Percentiles rank a stretch among this genome's conserved stretches.
phyloP scores from a whole-genome alignment of 1,284 basidiomycete species.

The Meira miltonrushii region DNA sequence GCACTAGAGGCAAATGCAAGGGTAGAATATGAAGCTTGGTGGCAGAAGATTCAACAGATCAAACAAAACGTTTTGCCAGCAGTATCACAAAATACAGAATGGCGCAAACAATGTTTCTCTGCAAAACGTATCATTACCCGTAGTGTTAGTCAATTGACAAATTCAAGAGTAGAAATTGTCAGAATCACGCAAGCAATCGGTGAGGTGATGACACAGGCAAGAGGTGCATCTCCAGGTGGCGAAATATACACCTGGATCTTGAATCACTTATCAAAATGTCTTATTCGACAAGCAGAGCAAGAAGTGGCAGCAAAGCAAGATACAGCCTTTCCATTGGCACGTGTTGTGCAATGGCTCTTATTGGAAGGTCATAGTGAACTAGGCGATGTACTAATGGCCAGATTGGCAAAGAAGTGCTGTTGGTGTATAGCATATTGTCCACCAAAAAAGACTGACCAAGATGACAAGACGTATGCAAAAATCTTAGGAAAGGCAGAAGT shows the following conservation, averaged over 20 bases:
- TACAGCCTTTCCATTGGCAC: conserved; percentile 75
- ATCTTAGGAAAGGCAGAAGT: conserved; percentile 64
- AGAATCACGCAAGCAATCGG: conserved; percentile 68
- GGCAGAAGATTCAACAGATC: conserved; percentile 58
- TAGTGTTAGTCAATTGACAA: conserved; percentile 85
- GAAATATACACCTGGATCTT: conserved; percentile 68
- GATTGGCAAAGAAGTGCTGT: conserved; percentile 73
- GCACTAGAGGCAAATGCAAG: conserved; percentile 25
- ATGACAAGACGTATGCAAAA: conserved; percentile 63
- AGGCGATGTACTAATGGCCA: conserved; percentile 73
- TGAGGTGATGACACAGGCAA: conserved; percentile 55
- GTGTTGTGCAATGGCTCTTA: conserved; percentile 68
- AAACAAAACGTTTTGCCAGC: conserved; percentile 69
- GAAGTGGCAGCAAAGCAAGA: conserved; percentile 85
- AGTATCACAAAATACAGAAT: conserved; percentile 64
- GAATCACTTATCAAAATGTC: conserved; percentile 78
- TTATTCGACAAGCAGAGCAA: conserved; percentile 87
- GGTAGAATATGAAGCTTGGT: conserved; percentile 33
- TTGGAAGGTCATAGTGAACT: conserved; percentile 60
- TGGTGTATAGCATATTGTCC: conserved; percentile 57
- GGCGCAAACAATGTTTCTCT: conserved; percentile 56
- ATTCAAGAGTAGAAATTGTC: conserved; percentile 66
- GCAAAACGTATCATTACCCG: conserved; percentile 80
- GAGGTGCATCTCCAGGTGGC: conserved; percentile 48
- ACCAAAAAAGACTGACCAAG: conserved; percentile 34